Percentiles rank a stretch among this genome's conserved stretches.
Evolutionary conservation across 1,139 yeast species (phyloP).

Genomic region (Hansenula sp.): DNA sequence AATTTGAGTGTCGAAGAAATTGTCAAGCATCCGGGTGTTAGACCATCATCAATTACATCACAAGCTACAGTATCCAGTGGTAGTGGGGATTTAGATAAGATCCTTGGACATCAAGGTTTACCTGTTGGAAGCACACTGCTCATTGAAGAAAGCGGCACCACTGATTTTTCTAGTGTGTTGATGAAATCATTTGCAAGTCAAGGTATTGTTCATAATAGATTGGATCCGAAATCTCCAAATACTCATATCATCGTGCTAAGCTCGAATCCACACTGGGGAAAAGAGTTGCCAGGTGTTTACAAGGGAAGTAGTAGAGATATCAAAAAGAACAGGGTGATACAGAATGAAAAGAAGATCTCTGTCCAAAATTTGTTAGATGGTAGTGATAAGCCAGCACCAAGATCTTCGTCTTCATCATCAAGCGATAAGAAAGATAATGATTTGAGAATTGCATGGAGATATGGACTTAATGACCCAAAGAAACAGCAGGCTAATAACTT

Average conservation of each 20-base stretch:
- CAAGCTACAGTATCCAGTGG: slow-evolving; percentile 80
- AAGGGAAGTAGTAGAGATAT: slow-evolving; percentile 67
- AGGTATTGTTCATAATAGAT: slow-evolving; percentile 69
- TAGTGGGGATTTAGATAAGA: slow-evolving; percentile 65
- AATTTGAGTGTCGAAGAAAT: slow-evolving; percentile 15
- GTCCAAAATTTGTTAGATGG: slow-evolving; percentile 57
- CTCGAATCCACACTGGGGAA: slow-evolving; percentile 55
- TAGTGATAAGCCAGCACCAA: slow-evolving; percentile 4
- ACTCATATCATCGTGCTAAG: slow-evolving; percentile 73
- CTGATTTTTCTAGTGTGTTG: slow-evolving; percentile 81
- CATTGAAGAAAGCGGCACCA: slow-evolving; percentile 81
- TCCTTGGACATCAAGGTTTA: slow-evolving; percentile 78
- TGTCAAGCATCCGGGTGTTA: slow-evolving; percentile 51
- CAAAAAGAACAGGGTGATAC: slow-evolving; percentile 53
- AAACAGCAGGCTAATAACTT: slow-evolving; percentile 12
- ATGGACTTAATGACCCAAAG: slow-evolving; percentile 51
- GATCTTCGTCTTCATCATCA: slow-evolving; percentile 1
- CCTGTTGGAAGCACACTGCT: slow-evolving; percentile 74
- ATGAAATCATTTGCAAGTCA: slow-evolving; percentile 73
- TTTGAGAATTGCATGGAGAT: slow-evolving; percentile 86
- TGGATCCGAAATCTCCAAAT: slow-evolving; percentile 32
- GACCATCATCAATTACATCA: slow-evolving; percentile 76
- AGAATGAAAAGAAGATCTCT: slow-evolving; percentile 60
- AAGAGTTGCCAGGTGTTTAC: slow-evolving; percentile 76
- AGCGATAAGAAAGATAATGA: slow-evolving; percentile 32